A percentile compares a stretch with the other conserved stretches of the same genome.
These are phyloP conservation scores for Botrytis elliptica DNA, from an alignment of 2,329 filamentous ascomycete species.

Conservation along the genomic window DNA sequence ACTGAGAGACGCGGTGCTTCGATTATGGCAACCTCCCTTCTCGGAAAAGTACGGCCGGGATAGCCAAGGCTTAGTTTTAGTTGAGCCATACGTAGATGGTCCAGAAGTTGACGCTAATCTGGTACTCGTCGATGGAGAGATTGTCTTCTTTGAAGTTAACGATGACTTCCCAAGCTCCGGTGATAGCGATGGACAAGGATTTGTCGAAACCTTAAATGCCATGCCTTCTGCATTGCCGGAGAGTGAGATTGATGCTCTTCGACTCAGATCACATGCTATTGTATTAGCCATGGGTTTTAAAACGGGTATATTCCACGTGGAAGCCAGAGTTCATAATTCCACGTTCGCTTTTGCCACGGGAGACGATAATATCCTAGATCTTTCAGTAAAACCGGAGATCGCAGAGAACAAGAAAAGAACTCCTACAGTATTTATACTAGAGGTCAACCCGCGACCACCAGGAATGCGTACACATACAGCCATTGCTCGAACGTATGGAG, in stretches of 20 bases:
- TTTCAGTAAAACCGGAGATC: neutral
- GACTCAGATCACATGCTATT: neutral
- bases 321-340: neutral
- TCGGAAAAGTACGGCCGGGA: neutral
- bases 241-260: neutral
- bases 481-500: neutral
- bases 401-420: neutral
- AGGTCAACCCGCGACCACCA: neutral
- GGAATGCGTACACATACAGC: slow-evolving; percentile 3
- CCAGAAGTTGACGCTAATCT: neutral
- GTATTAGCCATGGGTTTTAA: neutral
- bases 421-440: neutral
- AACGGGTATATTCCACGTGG: neutral
- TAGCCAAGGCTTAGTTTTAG: neutral
- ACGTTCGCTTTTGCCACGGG: neutral
- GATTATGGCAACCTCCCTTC: slow-evolving; percentile 2
- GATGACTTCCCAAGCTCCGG: slow-evolving; percentile 1
- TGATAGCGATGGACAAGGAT: neutral
- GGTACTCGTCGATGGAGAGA: neutral
- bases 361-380: neutral
- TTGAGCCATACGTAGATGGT: neutral
- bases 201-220: neutral
- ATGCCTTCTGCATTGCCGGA: neutral
- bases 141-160: slow-evolving; percentile 6
- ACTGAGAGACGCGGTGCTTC: neutral